Base-by-base conservation (phyloP, 2,329 filamentous ascomycete genomes). In the Penicillium sp. region DNA sequence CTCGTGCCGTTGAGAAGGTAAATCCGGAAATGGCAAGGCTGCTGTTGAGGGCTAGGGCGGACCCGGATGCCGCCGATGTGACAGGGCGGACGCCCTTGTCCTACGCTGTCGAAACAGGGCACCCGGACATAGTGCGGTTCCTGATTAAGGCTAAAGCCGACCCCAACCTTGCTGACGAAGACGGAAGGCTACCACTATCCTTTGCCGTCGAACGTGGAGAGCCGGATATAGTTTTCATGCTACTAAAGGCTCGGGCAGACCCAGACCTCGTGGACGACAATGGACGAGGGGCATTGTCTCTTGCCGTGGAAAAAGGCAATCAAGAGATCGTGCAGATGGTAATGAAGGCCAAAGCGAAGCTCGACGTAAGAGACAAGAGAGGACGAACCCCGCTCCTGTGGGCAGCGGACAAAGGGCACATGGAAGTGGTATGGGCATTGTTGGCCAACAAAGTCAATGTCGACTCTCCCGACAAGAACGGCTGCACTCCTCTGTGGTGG, bases 391-490 rank as follows among this genome's bases (percentile, higher is more conserved):
- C 70, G 26, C 57, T 71, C 21, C 26, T 62, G 7, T 67, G 63
- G 62, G 68, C 66, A 2, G 66, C 65, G 11, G 60, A 66, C 15
- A 65, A 69, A 17, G 67, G 67, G 7, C 66, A 69, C 26, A 62
- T 64, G 47, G 67, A 65, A 38, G 65, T 75, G 11, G 67, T 72
- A 5, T 64, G 63, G 29, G 58, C 73, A 51, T 65, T 76, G 23
- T 54, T 75, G 8, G 64, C 60, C n/a, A 67, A 61, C 19, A 65
- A 58, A 44, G 58, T 68, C 17, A 57, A 67, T n/a, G 51, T 67
- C n/a, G 60, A 73, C 52, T 61, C 55, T 23, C 53, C 55, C 3
- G 71, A 71, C 58, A 63, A 62, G 30, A 52, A 46, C 30, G 65
- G 67, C 6, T 62, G 65, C 21, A 67, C 67, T 23, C 64, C 69